Evolutionary conservation across 306 rosid species (phyloP), one percentile per base, ranked within the genome.

Genomic region (Vicia faba): DNA sequence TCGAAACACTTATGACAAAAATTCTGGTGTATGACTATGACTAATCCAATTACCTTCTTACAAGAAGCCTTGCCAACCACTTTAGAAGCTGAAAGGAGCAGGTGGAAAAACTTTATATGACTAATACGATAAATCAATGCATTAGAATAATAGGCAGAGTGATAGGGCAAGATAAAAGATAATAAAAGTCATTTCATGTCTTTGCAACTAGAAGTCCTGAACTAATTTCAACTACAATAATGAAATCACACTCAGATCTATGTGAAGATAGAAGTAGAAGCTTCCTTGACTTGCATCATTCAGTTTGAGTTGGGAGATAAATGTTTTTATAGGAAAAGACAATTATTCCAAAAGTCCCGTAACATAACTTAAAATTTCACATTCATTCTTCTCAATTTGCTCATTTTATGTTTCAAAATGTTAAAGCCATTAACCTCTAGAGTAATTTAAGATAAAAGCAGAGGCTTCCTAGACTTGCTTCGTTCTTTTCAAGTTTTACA

Each of bases 21-120:
- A 31, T 11, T 31, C 36, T 64, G 69, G 57, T 72, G 46, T 54
- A 40, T 6, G 5, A 16, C 50, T 44, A 44, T 25, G 18, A 25
- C 61, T 31, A 59, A 53, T 44, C n/a, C 48, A 75, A 59, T 78
- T 92, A 84, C 99, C 95, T 90, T 88, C 40, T 72, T 78, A 41
- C 51, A 87, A 76, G 92, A 76, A 74, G 81, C 75, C 58, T 50
- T 10, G 57, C 79, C 85, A 53, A 69, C 71, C 63, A 66, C 75
- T 59, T 77, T 82, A 0, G 73, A 65, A 80, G 84, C 99, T 95
- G 96, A 58, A 83, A 80, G 23, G 29, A 26, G 33, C 25, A 4
- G 40, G 11, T 31, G 23, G 19, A 64, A 59, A 40, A 14, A 50
- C 28, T 54, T 12, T 41, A 46, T 58, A 68, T 43, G 62, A 13